phyloP scores from a whole-genome alignment of 805 yeast species.

The Lachancea cidri region DNA sequence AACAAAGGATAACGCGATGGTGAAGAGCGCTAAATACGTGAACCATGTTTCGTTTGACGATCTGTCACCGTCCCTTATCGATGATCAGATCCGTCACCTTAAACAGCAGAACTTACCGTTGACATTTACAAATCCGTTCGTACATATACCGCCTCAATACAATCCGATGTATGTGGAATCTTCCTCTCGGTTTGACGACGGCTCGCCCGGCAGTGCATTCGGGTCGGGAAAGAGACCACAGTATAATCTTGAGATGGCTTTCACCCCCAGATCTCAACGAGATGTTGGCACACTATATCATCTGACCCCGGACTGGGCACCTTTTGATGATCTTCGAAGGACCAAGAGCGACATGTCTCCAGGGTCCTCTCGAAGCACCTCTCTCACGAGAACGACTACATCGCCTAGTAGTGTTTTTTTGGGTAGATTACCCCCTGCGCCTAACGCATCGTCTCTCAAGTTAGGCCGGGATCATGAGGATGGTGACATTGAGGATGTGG shows the following conservation, averaged over 20 bases:
- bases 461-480: background rate
- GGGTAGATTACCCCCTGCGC: constrained; percentile 26
- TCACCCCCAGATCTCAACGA: background rate
- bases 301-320: background rate
- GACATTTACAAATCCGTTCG: constrained; percentile 21
- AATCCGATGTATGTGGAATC: constrained; percentile 21
- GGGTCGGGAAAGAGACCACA: background rate
- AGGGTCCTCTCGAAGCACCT: constrained; percentile 3
- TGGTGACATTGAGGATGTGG: constrained; percentile 16
- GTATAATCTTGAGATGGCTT: background rate
- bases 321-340: background rate
- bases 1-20: background rate
- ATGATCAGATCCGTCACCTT: constrained; percentile 23
- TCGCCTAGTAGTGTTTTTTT: background rate
- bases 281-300: background rate
- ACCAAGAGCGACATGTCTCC: constrained; percentile 3
- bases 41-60: constrained; percentile 32
- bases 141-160: constrained; percentile 31
- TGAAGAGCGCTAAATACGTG: constrained; percentile 11
- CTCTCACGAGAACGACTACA: constrained; percentile 1
- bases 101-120: constrained; percentile 18
- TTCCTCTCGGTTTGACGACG: background rate
- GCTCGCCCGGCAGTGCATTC: background rate
- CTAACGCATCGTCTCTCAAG: constrained; percentile 6
- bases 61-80: constrained; percentile 26